phyloP scores from a whole-genome alignment of 306 rosid species.

The Coriaria nepalensis region DNA sequence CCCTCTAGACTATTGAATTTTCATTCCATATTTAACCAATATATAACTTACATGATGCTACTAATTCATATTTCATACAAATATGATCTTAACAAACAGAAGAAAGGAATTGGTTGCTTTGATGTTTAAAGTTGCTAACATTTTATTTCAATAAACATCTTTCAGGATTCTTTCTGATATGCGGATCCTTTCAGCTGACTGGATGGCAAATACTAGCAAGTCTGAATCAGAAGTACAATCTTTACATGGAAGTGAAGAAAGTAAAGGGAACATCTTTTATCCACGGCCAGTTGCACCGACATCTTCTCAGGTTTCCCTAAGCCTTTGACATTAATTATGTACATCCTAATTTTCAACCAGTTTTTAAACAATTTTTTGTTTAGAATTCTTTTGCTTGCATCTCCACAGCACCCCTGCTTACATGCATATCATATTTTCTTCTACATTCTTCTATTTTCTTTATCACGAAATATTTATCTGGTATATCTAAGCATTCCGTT shows the following conservation, averaged over 20 bases:
- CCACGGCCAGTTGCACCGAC: slow-evolving; percentile 98
- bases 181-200: slow-evolving; percentile 98
- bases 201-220: slow-evolving; percentile 94
- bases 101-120: background rate
- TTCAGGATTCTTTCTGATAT: slow-evolving; percentile 98
- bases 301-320: slow-evolving; percentile 70
- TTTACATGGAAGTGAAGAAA: slow-evolving; percentile 85
- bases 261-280: slow-evolving; percentile 62
- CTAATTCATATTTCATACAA: background rate
- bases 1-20: background rate
- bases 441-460: no score
- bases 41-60: background rate
- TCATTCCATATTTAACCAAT: slow-evolving; percentile 3
- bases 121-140: slow-evolving; percentile 7
- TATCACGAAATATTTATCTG: no score
- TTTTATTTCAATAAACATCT: slow-evolving; percentile 22
- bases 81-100: background rate
- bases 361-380: no score
- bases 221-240: slow-evolving; percentile 75
- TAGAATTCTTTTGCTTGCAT: no score
- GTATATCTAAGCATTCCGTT: no score
- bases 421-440: no score
- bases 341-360: background rate
- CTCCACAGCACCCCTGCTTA: no score
- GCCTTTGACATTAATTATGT: background rate